Evolutionary conservation across 1,139 yeast genomes (phyloP).

Genomic region (Suhomyces atakaporum): DNA sequence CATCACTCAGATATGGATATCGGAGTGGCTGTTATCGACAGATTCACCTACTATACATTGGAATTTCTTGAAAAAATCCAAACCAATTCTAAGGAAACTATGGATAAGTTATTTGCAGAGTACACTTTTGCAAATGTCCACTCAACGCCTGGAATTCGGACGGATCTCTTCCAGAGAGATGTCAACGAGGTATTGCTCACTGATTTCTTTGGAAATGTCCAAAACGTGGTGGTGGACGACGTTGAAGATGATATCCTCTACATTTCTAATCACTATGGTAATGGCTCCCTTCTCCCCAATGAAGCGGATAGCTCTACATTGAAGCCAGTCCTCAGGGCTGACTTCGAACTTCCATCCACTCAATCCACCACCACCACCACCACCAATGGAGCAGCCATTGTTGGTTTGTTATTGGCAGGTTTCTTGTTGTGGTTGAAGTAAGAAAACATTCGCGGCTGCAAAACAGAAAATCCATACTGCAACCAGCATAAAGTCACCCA

Average conservation of each 20-base stretch:
- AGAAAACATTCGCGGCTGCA: background rate
- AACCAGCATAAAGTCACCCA: too few relatives aligned
- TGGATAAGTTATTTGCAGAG: conserved; percentile 80
- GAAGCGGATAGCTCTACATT: background rate
- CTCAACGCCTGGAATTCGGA: conserved; percentile 87
- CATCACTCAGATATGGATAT: conserved; percentile 94
- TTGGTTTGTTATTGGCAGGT: conserved; percentile 5
- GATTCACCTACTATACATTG: conserved; percentile 89
- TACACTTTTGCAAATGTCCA: conserved; percentile 86
- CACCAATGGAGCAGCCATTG: conserved; percentile 9
- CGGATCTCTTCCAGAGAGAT: conserved; percentile 72
- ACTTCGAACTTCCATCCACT: conserved; percentile 3
- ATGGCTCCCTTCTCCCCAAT: conserved; percentile 15
- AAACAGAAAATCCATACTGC: too few relatives aligned
- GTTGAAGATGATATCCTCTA: conserved; percentile 49
- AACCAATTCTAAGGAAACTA: conserved; percentile 70
- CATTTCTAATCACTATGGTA: conserved; percentile 29
- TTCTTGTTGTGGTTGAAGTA: conserved; percentile 1
- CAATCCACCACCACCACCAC: conserved; percentile 1
- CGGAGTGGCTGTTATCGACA: conserved; percentile 96
- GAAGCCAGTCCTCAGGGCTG: conserved; percentile 1
- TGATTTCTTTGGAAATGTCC: conserved; percentile 94
- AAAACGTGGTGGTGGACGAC: conserved; percentile 70
- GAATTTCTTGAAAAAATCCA: conserved; percentile 84
- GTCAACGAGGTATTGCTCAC: conserved; percentile 75